Conservation (phyloP, 345 rosid genomes). For the Pistacia integerrima region DNA sequence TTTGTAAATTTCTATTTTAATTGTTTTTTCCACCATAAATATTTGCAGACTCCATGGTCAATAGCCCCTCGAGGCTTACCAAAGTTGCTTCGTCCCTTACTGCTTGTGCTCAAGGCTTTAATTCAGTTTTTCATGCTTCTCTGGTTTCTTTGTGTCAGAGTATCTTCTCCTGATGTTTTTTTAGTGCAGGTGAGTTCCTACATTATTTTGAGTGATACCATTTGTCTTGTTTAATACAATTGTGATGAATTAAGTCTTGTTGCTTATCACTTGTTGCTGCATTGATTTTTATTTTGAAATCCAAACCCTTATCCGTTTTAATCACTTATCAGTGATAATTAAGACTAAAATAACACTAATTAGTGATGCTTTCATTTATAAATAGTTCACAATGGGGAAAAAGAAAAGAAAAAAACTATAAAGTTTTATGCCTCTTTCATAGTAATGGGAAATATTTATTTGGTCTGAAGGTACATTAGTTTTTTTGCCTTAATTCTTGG, state of each 20-base stretch:
- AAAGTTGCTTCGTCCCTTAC: conserved; percentile 57
- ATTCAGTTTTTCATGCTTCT: conserved; percentile 78
- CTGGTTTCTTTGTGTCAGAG: conserved; percentile 80
- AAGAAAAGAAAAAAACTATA: no score
- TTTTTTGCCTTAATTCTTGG: no score
- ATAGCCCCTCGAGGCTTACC: conserved; percentile 48
- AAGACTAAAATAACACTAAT: no score
- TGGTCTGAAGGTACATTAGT: no score
- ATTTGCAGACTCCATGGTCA: conserved; percentile 66
- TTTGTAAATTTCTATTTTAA: not conserved
- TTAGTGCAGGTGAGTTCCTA: conserved; percentile 71
- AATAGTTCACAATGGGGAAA: no score
- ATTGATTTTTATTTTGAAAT: not conserved
- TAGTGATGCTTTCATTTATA: no score
- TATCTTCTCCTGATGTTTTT: conserved; percentile 77
- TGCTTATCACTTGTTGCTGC: not conserved
- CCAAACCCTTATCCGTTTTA: not conserved
- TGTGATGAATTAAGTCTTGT: not conserved
- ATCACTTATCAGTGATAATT: not conserved
- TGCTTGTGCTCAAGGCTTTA: conserved; percentile 78
- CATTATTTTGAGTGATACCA: not conserved
- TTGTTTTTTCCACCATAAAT: not conserved
- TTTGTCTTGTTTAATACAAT: not conserved
- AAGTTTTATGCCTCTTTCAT: no score
- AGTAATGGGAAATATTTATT: no score